Percentiles rank a stretch among this genome's conserved stretches.
Evolutionary conservation across 2,329 filamentous ascomycete species (phyloP).

Genomic region (Pestalotiopsis sp.): DNA sequence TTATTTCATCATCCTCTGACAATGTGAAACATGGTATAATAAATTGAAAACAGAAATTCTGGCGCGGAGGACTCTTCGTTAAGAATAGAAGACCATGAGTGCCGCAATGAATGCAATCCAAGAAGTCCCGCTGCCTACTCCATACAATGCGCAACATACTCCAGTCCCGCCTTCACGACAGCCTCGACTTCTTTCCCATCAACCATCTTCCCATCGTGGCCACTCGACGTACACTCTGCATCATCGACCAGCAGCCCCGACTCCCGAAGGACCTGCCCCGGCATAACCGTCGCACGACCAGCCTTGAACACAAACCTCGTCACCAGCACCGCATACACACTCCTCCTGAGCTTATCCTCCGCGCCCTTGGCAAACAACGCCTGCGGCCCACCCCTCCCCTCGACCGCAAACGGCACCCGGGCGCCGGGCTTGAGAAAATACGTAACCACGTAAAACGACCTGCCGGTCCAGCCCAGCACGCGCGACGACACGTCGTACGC

Average conservation of each 20-base stretch:
- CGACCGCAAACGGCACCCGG: background rate
- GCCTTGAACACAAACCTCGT: conserved; percentile 11
- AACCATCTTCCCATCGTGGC: no score
- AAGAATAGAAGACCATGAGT: background rate
- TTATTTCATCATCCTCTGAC: background rate
- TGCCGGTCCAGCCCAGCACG: conserved; percentile 3
- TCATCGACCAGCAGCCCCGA: background rate
- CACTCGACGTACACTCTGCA: background rate
- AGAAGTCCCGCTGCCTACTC: background rate
- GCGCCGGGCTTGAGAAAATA: conserved; percentile 1
- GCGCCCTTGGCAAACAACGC: background rate
- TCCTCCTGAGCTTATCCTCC: conserved; percentile 6
- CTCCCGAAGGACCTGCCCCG: conserved; percentile 3
- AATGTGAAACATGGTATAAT: background rate
- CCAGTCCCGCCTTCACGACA: conserved; percentile 3
- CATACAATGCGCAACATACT: background rate
- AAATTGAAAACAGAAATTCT: background rate
- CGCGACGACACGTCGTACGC: conserved; percentile 12
- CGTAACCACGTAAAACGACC: background rate
- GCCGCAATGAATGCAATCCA: background rate
- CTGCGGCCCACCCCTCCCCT: conserved; percentile 1
- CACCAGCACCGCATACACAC: background rate
- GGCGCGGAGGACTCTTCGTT: no score
- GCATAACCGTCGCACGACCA: background rate
- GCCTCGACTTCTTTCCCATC: background rate